Evolutionary conservation across 2,329 filamentous ascomycete species (phyloP), one percentile per base, ranked within the genome.

Genomic region (Claviceps arundinis): DNA sequence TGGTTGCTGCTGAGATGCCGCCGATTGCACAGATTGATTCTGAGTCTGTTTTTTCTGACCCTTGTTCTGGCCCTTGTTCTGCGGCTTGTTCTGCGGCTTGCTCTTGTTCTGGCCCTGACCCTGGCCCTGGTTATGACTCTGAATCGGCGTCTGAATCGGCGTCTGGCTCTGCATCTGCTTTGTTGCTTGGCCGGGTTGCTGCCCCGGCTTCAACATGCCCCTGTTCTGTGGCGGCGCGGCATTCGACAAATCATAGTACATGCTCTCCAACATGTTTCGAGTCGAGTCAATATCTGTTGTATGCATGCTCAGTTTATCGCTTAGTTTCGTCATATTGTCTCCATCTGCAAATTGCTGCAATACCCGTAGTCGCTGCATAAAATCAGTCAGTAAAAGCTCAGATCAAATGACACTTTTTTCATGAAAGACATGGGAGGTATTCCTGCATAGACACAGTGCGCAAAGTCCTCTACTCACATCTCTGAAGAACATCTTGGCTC

Each of bases 291-390:
- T 61, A 49, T 83, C 80, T 3, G 67, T 59, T 0, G 66, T 61
- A n/a, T 64, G 67, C 17, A 83, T 73, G 24, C 75, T 78, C 46
- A 83, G 77, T 2, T 62, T 64, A 6, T 73, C 68, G 55, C 73
- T 77, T 11, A 73, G 63, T 1, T 65, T 64, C 2, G 60, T 66
- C 68, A 76, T 71, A 47, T 66, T 63, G 1, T 76, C 71, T 14
- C 70, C 71, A 52, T 80, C 74, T 4, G 62, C 59, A 55, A 79
- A 82, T 58, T 83, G 80, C 45, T 70, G 71, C 1, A 71, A 58
- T 37, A 82, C 66, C 11, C 75, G 76, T 30, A 71, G 64, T 54
- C 78, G 75, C 78, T 82, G 58, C 42, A 8, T 34, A 42, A 41
- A 37, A 3, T 53, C 3, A 37, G 16, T 45, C 14, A 50, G 34